Evolutionary conservation across 176 grass and related monocot genomes (phyloP).

Genomic region (Miscanthus lutarioriparius): DNA sequence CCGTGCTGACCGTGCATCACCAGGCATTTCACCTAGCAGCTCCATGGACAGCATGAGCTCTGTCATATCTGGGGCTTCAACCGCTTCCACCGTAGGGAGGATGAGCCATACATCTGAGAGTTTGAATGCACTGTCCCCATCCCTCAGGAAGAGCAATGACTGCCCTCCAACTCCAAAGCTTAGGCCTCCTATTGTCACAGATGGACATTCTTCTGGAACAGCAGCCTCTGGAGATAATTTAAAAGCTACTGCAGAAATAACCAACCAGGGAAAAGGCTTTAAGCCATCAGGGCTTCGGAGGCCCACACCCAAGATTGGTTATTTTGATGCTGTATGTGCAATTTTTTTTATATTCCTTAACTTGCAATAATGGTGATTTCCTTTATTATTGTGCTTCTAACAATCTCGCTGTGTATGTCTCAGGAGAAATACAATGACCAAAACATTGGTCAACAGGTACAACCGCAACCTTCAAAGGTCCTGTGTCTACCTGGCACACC

Average conservation of each 20-base stretch:
- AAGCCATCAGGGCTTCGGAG: slow-evolving; percentile 71
- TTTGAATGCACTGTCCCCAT: slow-evolving; percentile 36
- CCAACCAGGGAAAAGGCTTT: slow-evolving; percentile 37
- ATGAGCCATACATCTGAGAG: slow-evolving; percentile 39
- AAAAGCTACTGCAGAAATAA: background rate
- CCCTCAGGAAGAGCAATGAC: slow-evolving; percentile 40
- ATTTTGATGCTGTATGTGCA: slow-evolving; percentile 78
- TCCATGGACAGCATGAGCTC: slow-evolving; percentile 83
- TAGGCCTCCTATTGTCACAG: slow-evolving; percentile 3
- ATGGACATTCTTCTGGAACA: slow-evolving; percentile 11
- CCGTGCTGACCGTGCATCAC: slow-evolving; percentile 3
- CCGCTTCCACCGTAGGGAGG: slow-evolving; percentile 43
- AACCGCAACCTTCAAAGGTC: slow-evolving; percentile 31
- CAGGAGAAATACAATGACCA: slow-evolving; percentile 60
- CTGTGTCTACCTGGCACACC: slow-evolving; percentile 1
- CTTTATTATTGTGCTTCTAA: slow-evolving; percentile 29
- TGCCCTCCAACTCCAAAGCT: background rate
- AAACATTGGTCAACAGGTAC: slow-evolving; percentile 21
- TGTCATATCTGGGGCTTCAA: slow-evolving; percentile 50
- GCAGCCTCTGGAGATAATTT: slow-evolving; percentile 4
- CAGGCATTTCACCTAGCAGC: slow-evolving; percentile 69
- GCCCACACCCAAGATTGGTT: slow-evolving; percentile 79
- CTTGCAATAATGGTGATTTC: background rate
- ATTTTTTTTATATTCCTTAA: background rate
- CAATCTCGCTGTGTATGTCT: background rate